A percentile compares a stretch with the other conserved stretches of the same genome.
Conservation (phyloP, 176 grass and related monocot genomes). For the Puya raimondii region DNA sequence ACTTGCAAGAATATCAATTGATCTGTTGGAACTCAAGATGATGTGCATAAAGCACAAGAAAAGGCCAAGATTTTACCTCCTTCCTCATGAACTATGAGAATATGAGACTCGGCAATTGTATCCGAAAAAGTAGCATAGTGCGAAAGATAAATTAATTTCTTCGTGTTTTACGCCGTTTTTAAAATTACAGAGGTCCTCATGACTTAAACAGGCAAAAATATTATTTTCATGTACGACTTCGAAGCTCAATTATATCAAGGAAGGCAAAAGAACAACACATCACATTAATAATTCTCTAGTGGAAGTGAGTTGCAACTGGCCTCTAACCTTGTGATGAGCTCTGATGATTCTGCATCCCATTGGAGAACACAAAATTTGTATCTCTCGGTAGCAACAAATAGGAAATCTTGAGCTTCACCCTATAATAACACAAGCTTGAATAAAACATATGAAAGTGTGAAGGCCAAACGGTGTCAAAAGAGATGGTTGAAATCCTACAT, state of each 20-base stretch:
- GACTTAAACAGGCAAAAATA: neutral
- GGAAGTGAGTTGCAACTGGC: neutral
- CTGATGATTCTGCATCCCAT: conserved; percentile 82
- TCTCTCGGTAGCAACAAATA: conserved; percentile 89
- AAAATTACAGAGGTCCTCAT: too few species aligned
- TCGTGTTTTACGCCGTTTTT: too few species aligned
- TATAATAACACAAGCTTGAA: conserved; percentile 14
- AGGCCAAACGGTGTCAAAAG: conserved; percentile 1
- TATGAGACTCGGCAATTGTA: too few species aligned
- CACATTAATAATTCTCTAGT: neutral
- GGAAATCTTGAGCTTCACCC: conserved; percentile 93
- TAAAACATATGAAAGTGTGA: neutral
- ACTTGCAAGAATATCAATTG: too few species aligned
- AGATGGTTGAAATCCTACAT: conserved; percentile 39
- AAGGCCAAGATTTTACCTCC: too few species aligned
- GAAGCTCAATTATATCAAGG: neutral
- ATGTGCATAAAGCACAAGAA: too few species aligned
- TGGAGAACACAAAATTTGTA: conserved; percentile 97
- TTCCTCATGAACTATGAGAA: too few species aligned
- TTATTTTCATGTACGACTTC: too few species aligned
- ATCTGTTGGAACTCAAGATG: too few species aligned
- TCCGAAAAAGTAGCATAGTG: too few species aligned
- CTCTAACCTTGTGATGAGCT: conserved; percentile 84
- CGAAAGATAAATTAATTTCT: too few species aligned
- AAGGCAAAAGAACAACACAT: neutral